Conservation (phyloP, 169 alveolate species). For the Plasmodium yoelii region DNA sequence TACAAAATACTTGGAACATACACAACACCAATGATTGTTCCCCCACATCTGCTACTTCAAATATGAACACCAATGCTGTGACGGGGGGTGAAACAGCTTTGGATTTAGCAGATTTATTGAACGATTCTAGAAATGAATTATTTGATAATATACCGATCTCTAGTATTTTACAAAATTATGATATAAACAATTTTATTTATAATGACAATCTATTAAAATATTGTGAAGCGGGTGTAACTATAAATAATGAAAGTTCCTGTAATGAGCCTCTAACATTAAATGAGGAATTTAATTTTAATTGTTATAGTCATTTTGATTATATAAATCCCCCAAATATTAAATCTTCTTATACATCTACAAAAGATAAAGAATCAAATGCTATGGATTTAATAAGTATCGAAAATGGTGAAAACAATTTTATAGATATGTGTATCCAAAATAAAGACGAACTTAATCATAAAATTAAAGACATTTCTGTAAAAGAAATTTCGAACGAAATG, state of each 20-base stretch:
- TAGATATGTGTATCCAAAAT: too few species aligned
- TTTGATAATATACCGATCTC: constrained; percentile 35
- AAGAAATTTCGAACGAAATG: neutral
- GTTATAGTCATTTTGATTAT: constrained; percentile 28
- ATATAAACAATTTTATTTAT: constrained; percentile 42
- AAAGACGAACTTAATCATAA: neutral
- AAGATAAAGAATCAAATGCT: neutral
- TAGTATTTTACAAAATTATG: constrained; percentile 49
- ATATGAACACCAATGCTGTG: neutral
- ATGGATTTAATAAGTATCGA: neutral
- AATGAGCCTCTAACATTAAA: constrained; percentile 21
- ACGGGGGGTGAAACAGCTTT: neutral
- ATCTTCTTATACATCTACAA: neutral
- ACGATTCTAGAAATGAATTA: constrained; percentile 16
- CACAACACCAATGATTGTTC: neutral
- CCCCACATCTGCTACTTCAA: neutral
- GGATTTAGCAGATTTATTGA: constrained; percentile 20
- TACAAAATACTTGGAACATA: too few species aligned
- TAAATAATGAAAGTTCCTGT: constrained; percentile 34
- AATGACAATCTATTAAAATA: constrained; percentile 60
- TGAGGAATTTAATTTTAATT: constrained; percentile 42
- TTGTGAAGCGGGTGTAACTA: constrained; percentile 47
- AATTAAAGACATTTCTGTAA: neutral
- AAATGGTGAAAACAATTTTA: neutral
- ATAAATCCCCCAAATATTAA: constrained; percentile 34